Evolutionary conservation across 352 stramenopile genomes (phyloP).

Genomic region (Phytophthora uliginosa): DNA sequence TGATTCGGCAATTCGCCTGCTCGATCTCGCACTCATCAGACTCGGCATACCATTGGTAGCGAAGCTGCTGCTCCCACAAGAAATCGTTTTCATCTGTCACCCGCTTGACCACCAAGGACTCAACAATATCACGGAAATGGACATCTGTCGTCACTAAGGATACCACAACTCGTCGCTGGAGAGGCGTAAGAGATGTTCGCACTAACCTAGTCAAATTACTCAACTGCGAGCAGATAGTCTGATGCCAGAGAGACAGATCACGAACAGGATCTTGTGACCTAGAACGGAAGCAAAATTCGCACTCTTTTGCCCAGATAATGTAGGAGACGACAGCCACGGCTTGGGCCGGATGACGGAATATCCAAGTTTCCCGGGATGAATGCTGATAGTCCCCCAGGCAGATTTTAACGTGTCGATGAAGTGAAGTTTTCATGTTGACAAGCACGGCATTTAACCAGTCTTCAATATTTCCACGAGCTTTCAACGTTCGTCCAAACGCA

Average conservation of each 20-base stretch:
- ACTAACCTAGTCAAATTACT: constrained; percentile 76
- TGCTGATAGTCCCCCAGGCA: constrained; percentile 93
- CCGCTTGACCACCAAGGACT: constrained; percentile 60
- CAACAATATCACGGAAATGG: constrained; percentile 83
- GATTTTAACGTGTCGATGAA: constrained; percentile 79
- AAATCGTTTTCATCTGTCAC: constrained; percentile 73
- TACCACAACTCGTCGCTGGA: constrained; percentile 69
- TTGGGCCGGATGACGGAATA: constrained; percentile 92
- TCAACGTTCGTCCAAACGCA: constrained; percentile 76
- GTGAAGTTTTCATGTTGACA: constrained; percentile 74
- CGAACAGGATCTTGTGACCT: constrained; percentile 59
- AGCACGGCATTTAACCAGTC: constrained; percentile 87
- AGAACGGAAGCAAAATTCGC: constrained; percentile 69
- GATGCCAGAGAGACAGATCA: constrained; percentile 68
- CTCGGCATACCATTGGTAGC: constrained; percentile 80
- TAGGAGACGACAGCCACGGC: constrained; percentile 93
- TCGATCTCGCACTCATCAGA: constrained; percentile 67
- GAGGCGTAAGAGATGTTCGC: constrained; percentile 58
- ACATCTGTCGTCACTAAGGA: constrained; percentile 84
- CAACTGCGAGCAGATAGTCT: constrained; percentile 77
- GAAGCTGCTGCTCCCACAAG: constrained; percentile 80
- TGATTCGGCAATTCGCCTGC: constrained; percentile 75
- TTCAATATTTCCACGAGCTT: constrained; percentile 89
- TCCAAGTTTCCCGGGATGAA: constrained; percentile 78
- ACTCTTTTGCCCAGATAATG: constrained; percentile 87